Base-by-base conservation (phyloP, 129 eudicot genomes). In the Ambrosia trifida region DNA sequence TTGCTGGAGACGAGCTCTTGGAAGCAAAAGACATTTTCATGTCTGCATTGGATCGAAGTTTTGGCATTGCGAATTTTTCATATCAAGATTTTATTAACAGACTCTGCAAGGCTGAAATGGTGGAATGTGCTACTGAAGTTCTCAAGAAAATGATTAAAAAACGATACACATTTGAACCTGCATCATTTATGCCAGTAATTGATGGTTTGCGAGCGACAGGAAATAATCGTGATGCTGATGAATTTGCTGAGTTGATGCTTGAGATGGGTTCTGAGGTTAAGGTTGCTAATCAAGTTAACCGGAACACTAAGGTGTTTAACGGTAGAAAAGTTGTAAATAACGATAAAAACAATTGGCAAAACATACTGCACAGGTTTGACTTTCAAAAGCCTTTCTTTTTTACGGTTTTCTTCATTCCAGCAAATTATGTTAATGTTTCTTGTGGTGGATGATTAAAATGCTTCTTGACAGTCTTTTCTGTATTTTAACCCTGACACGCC, bases 161-260 rank as follows among this genome's bases (percentile, higher is more conserved):
- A 41, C 82, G 90, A 68, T 89, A 88, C 67, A 59, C 64, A 11
- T 94, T 94, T 82, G 98, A 94, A 50, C 86, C 95, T 58, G 95
- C 97, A 43, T 68, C 85, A 5, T 85, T 94, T 72, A 76, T 94
- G 90, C 96, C 96, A 7, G 89, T 94, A 33, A 81, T 94, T 79
- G 98, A 94, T 72, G 87, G 81, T 57, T 83, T 94, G 63, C 75
- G 80, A 38, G 66, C 59, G 41, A 65, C 18, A 54, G 97, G 97
- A 79, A 78, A 67, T 45, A 94, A 87, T 70, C 86, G 53, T 9
- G 97, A 83, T 78, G 96, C 87, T 56, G 87, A 94, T 81, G 96
- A 94, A 72, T 84, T 89, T 66, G 80, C 92, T 11, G 97, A 90
- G 80, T 74, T 66, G 87, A 94, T 94, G 98, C 75, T 87, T 68